Base-by-base conservation (phyloP, 2,329 filamentous ascomycete species). In the Rosellinia necatrix region DNA sequence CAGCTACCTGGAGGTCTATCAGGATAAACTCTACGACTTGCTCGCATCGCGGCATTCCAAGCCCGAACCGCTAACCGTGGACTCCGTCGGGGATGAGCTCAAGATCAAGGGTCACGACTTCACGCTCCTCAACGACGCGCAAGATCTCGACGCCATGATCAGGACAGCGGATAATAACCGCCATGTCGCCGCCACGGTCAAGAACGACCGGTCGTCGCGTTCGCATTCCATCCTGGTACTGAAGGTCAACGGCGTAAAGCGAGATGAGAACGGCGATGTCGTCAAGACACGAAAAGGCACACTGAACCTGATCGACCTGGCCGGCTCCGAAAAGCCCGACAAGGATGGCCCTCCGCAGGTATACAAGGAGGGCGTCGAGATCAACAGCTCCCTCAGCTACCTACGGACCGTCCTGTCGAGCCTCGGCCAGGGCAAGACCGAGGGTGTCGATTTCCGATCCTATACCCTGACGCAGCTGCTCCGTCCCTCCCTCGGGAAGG, bases 151-250 rank as follows among this genome's bases (percentile, higher is more conserved):
- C 69, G 77, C 80, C 8, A 92, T 97, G 70, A 82, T 99, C 24
- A 82, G 83, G 37, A 85, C 89, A 43, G 94, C 96, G 0, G 87
- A 89, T 64, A 87, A 85, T 66, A 97, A 97, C 74, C 86, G 94
- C 13, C 93, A 90, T 8, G 92, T 97, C 3, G 94, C 94, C 1
- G 92, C 94, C 0, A 99, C 94, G n/a, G 97, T 96, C 71, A 91
- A 94, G 60, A 99, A 99, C 75, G 91, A 96, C 76, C 85, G 92
- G 42, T 96, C 91, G 0, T 96, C 92, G 9, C 89, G 96, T 46
- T 96, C 91, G 27, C 94, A 99, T 75, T 96, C 91, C 0, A 92
- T 99, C 46, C 97, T 99, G 70, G 96, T 97, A 54, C 82, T 99
- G 51, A 96, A 96, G 69, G 74, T 88, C 7, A 75, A 79, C 7